These are phyloP conservation scores for Neoboletus subvelutipes DNA, from an alignment of 768 basidiomycete species.

Conservation along the genomic window DNA sequence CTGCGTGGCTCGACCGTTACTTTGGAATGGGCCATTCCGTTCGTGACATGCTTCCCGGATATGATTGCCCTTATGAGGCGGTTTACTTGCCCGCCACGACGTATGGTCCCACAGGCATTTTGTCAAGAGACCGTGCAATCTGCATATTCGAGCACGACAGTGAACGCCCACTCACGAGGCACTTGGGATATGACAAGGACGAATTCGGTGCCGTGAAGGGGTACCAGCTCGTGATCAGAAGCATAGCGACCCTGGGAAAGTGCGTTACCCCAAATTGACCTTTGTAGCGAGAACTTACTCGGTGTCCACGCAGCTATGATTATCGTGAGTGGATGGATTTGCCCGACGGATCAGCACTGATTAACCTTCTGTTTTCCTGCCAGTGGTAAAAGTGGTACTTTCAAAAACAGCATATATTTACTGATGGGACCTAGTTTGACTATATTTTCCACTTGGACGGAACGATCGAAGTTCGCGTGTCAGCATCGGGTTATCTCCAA, in stretches of 20 bases:
- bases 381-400: constrained; percentile 32
- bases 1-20: constrained; percentile 61
- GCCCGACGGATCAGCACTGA: neutral
- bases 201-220: constrained; percentile 64
- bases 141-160: constrained; percentile 66
- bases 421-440: constrained; percentile 47
- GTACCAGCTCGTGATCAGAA: constrained; percentile 56
- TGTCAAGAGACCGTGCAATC: constrained; percentile 52
- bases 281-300: neutral
- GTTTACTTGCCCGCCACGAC: constrained; percentile 60
- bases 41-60: constrained; percentile 63
- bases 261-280: constrained; percentile 33
- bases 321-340: constrained; percentile 41
- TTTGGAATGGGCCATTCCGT: constrained; percentile 61
- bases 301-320: constrained; percentile 46
- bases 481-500: constrained; percentile 69
- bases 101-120: constrained; percentile 42
- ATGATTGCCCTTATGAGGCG: constrained; percentile 66
- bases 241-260: constrained; percentile 63
- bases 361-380: neutral
- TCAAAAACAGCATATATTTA: neutral
- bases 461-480: constrained; percentile 64
- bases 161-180: constrained; percentile 55
- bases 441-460: constrained; percentile 68
- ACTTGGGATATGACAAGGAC: constrained; percentile 50